phyloP scores from a whole-genome alignment of 2,329 filamentous ascomycete species.

The Trichoderma sp. region DNA sequence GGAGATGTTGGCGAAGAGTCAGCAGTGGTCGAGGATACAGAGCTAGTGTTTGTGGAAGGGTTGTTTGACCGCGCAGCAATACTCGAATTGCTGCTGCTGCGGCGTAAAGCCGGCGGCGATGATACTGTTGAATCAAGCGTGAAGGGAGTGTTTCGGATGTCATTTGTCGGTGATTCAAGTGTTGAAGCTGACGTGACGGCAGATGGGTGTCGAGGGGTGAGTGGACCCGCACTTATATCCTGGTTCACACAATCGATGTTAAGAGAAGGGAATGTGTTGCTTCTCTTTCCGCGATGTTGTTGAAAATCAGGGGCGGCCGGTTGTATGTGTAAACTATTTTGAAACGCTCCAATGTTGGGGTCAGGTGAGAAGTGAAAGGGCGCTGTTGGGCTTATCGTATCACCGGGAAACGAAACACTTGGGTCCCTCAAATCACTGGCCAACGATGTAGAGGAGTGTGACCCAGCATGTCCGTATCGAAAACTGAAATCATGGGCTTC shows the following conservation, averaged over 20 bases:
- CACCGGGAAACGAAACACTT: slow-evolving; percentile 62
- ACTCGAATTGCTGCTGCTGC: slow-evolving; percentile 37
- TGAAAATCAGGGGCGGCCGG: slow-evolving; percentile 54
- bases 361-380: slow-evolving; percentile 77
- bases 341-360: slow-evolving; percentile 64
- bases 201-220: slow-evolving; percentile 50
- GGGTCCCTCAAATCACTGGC: slow-evolving; percentile 33
- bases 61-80: slow-evolving; percentile 31
- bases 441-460: slow-evolving; percentile 36
- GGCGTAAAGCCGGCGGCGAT: slow-evolving; percentile 37
- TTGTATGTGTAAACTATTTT: slow-evolving; percentile 36
- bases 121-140: slow-evolving; percentile 45
- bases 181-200: slow-evolving; percentile 51
- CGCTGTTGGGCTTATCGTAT: slow-evolving; percentile 70
- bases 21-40: slow-evolving; percentile 34
- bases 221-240: slow-evolving; percentile 38
- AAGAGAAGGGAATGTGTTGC: slow-evolving; percentile 79
- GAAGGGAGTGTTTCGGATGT: slow-evolving; percentile 43
- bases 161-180: slow-evolving; percentile 51
- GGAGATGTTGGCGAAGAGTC: slow-evolving; percentile 63
- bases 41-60: slow-evolving; percentile 24
- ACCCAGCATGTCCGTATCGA: slow-evolving; percentile 34
- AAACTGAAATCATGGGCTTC: slow-evolving; percentile 36
- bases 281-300: slow-evolving; percentile 62
- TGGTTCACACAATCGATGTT: slow-evolving; percentile 59